A percentile compares a stretch with the other conserved stretches of the same genome.
Evolutionary conservation across 2,329 filamentous ascomycete species (phyloP).

Genomic region (Colletotrichum sojae): DNA sequence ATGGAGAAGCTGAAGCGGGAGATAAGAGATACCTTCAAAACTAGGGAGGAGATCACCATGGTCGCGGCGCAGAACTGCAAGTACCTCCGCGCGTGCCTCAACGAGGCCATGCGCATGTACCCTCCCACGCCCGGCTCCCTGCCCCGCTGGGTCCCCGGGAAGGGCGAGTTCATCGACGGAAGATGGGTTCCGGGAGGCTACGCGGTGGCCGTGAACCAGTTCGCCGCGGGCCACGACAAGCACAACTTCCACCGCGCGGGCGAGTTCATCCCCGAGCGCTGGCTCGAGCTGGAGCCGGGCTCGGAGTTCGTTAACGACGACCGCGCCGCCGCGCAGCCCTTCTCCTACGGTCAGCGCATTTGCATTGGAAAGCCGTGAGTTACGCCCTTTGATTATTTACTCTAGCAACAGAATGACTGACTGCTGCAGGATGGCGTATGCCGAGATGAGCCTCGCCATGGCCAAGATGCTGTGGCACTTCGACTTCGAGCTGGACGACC

Average conservation of each 20-base stretch:
- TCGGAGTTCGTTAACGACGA: conserved; percentile 12
- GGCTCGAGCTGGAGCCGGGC: conserved; percentile 13
- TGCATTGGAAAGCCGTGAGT: conserved; percentile 65
- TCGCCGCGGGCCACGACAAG: background rate
- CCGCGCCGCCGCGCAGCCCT: conserved; percentile 55
- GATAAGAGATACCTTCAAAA: background rate
- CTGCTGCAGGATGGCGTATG: conserved; percentile 55
- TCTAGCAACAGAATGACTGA: background rate
- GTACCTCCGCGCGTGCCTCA: conserved; percentile 16
- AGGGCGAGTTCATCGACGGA: conserved; percentile 1
- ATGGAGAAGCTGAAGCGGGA: conserved; percentile 3
- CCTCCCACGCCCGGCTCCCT: conserved; percentile 17
- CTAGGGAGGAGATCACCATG: conserved; percentile 11
- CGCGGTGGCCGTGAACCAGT: conserved; percentile 20
- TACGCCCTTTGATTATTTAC: conserved; percentile 1
- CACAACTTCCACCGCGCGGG: conserved; percentile 7
- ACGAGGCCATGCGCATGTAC: conserved; percentile 19
- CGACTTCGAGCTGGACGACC: conserved; percentile 55
- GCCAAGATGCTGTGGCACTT: conserved; percentile 61
- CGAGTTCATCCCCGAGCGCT: conserved; percentile 24
- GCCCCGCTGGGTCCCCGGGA: conserved; percentile 5
- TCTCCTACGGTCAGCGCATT: conserved; percentile 62
- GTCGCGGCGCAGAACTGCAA: conserved; percentile 11
- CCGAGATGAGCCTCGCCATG: conserved; percentile 63
- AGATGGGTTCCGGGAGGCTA: conserved; percentile 15